phyloP scores from a whole-genome alignment of 331 rosid genomes.

The Rosa hybrid region DNA sequence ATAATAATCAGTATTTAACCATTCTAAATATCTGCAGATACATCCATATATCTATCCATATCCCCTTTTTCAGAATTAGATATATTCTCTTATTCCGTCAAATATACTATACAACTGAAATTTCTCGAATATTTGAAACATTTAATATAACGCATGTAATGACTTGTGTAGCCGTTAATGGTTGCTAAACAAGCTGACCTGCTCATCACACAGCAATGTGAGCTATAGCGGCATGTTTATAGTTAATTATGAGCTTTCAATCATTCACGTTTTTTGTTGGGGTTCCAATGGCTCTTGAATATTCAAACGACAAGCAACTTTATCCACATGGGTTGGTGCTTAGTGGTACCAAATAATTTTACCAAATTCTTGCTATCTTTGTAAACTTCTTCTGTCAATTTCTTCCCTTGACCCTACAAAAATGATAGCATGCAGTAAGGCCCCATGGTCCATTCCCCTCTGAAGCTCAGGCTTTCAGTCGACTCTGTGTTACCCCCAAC shows the following conservation, averaged over 20 bases:
- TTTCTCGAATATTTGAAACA: too few species aligned
- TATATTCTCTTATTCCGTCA: too few species aligned
- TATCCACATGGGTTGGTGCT: constrained; percentile 27
- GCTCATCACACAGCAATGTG: background rate
- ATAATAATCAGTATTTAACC: too few species aligned
- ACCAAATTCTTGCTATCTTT: background rate
- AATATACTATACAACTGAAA: too few species aligned
- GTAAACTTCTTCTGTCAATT: constrained; percentile 9
- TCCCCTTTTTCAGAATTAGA: too few species aligned
- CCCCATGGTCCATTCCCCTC: constrained; percentile 10
- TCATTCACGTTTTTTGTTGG: background rate
- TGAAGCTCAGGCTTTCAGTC: background rate
- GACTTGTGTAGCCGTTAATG: too few species aligned
- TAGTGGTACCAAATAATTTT: constrained; percentile 11
- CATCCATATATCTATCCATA: too few species aligned
- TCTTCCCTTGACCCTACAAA: constrained; percentile 14
- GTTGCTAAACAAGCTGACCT: background rate
- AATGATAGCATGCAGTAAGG: constrained; percentile 17
- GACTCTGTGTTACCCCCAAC: constrained; percentile 4
- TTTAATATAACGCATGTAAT: too few species aligned
- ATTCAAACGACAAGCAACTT: constrained; percentile 21
- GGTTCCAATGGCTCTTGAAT: constrained; percentile 12
- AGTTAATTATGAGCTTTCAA: constrained; percentile 2
- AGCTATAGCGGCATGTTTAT: background rate
- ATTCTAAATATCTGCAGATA: too few species aligned